These are phyloP conservation scores for Xylariaceae sp. DNA, from an alignment of 2,329 filamentous ascomycete genomes.

Conservation along the genomic window DNA sequence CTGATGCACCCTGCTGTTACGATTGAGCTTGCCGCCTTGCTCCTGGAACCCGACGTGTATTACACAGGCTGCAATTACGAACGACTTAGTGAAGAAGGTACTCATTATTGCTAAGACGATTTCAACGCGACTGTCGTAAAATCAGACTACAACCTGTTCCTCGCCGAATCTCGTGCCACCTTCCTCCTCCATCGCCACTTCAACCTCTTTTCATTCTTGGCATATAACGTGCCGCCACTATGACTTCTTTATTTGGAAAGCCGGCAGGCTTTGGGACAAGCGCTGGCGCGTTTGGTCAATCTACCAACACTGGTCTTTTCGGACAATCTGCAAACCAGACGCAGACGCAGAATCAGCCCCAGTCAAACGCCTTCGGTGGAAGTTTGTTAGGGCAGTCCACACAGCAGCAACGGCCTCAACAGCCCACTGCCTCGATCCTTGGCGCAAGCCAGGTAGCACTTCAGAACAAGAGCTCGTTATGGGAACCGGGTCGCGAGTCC, in stretches of 20 bases:
- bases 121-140: no score
- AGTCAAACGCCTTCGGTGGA: slow-evolving; percentile 20
- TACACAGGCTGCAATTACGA: no score
- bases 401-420: slow-evolving; percentile 30
- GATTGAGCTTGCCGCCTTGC: no score
- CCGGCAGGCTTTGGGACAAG: slow-evolving; percentile 16
- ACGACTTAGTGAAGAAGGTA: no score
- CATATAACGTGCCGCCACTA: not conserved
- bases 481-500: slow-evolving; percentile 28
- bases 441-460: slow-evolving; percentile 37
- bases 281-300: slow-evolving; percentile 17
- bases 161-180: no score
- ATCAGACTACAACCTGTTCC: no score
- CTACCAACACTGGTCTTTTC: slow-evolving; percentile 33
- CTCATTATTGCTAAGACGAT: no score
- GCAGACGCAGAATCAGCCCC: slow-evolving; percentile 23
- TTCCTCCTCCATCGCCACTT: no score
- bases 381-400: slow-evolving; percentile 29
- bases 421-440: slow-evolving; percentile 40
- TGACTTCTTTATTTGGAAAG: slow-evolving; percentile 24
- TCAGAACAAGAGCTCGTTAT: slow-evolving; percentile 20
- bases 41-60: no score
- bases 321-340: slow-evolving; percentile 37
- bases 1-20: no score
- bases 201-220: no score